A percentile compares a stretch with the other conserved stretches of the same genome.
These are phyloP conservation scores for Stagonosporopsis tanaceti DNA, from an alignment of 2,329 filamentous ascomycete species.

Conservation along the genomic window DNA sequence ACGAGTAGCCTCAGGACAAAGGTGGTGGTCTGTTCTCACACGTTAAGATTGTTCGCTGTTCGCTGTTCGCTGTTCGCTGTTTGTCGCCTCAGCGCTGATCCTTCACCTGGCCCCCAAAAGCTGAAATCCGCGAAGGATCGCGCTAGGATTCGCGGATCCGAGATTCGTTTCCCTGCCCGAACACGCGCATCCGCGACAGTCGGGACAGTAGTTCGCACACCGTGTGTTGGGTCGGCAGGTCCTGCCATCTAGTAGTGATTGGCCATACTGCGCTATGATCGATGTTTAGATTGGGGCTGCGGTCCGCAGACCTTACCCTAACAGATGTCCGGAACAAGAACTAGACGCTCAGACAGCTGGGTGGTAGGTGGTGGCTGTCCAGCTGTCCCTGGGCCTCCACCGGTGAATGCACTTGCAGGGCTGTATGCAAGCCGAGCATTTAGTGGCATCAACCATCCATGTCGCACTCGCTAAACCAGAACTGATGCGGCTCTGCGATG, in stretches of 20 bases:
- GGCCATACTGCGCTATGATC: conserved; percentile 32
- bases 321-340: conserved; percentile 31
- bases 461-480: conserved; percentile 22
- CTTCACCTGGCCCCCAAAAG: conserved; percentile 31
- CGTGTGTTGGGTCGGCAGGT: conserved; percentile 19
- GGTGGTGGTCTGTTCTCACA: conserved; percentile 18
- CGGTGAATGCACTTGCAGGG: conserved; percentile 38
- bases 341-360: conserved; percentile 35
- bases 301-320: conserved; percentile 31
- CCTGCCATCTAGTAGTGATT: conserved; percentile 37
- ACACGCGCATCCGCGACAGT: conserved; percentile 24
- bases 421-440: conserved; percentile 12
- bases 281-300: conserved; percentile 36
- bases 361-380: conserved; percentile 37
- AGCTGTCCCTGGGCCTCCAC: conserved; percentile 33
- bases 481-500: conserved; percentile 48
- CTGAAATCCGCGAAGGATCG: conserved; percentile 26
- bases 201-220: conserved; percentile 24
- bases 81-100: conserved; percentile 2
- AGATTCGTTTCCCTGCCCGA: conserved; percentile 23
- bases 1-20: conserved; percentile 25
- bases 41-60: conserved; percentile 23
- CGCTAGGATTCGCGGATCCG: conserved; percentile 24
- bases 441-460: conserved; percentile 10
- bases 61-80: conserved; percentile 20